Conservation (phyloP, 345 rosid genomes). For the Camelina hispida region DNA sequence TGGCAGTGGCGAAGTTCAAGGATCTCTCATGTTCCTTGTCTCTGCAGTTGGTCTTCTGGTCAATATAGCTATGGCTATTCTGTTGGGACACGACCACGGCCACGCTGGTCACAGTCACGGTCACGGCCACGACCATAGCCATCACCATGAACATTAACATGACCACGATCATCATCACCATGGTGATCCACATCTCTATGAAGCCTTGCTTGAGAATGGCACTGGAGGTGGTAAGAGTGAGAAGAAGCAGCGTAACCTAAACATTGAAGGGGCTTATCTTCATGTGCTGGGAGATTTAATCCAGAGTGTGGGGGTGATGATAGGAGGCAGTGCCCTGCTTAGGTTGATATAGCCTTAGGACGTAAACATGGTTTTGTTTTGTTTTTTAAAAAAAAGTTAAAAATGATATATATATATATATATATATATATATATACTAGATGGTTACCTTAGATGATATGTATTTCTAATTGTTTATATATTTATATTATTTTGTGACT, state of each 20-base stretch:
- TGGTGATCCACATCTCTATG: not conserved
- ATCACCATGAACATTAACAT: not conserved
- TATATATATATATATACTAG: too few relatives aligned
- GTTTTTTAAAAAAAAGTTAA: too few relatives aligned
- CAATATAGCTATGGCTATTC: conserved; percentile 2
- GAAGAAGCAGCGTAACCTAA: not conserved
- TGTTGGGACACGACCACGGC: conserved; percentile 7
- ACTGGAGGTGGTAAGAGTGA: not conserved
- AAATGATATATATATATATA: too few relatives aligned
- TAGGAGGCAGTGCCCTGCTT: conserved; percentile 43
- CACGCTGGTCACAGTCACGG: not conserved
- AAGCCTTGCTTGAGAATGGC: conserved; percentile 6
- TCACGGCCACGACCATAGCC: not conserved
- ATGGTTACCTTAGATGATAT: too few relatives aligned
- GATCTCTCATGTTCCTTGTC: not conserved
- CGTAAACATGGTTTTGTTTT: too few relatives aligned
- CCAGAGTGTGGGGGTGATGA: conserved; percentile 69
- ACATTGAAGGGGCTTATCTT: conserved; percentile 58
- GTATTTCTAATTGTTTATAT: too few relatives aligned
- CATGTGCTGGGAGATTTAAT: conserved; percentile 64
- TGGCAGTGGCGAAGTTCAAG: not conserved
- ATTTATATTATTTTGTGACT: too few relatives aligned
- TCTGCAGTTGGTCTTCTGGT: not conserved
- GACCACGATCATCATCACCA: not conserved
- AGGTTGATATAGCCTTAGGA: too few relatives aligned